phyloP scores from a whole-genome alignment of 2,329 filamentous ascomycete genomes.

The Fusarium sacchari region DNA sequence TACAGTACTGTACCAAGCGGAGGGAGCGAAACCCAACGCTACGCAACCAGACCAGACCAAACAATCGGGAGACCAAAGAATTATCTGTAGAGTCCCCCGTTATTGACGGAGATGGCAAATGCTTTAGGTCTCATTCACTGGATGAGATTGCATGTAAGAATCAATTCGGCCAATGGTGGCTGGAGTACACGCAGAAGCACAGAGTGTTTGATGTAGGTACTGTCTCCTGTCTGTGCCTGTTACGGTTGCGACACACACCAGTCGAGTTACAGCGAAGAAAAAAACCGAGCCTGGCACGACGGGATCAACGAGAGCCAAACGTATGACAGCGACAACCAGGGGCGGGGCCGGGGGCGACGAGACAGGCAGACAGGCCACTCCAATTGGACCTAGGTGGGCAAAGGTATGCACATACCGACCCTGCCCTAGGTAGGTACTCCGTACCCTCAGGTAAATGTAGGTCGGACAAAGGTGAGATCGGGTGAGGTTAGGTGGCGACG shows the following conservation, averaged over 20 bases:
- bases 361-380: background rate
- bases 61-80: slow-evolving; percentile 22
- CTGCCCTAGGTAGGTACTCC: no score
- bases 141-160: background rate
- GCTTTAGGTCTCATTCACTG: background rate
- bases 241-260: slow-evolving; percentile 2
- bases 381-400: background rate
- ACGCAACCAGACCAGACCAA: slow-evolving; percentile 18
- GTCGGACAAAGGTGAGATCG: background rate
- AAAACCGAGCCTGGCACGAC: slow-evolving; percentile 15
- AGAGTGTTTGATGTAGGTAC: background rate
- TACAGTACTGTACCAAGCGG: slow-evolving; percentile 7
- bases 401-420: background rate
- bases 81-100: background rate
- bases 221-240: background rate
- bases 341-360: slow-evolving; percentile 19
- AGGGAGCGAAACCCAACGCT: slow-evolving; percentile 30
- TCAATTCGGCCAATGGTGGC: background rate
- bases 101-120: background rate
- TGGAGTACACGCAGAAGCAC: background rate
- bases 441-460: background rate
- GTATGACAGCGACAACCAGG: slow-evolving; percentile 8
- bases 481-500: slow-evolving; percentile 25
- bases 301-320: slow-evolving; percentile 12
- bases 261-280: slow-evolving; percentile 6